Evolutionary conservation across 305 asterid species (phyloP).

Genomic region (Fraxinus angustifolia): DNA sequence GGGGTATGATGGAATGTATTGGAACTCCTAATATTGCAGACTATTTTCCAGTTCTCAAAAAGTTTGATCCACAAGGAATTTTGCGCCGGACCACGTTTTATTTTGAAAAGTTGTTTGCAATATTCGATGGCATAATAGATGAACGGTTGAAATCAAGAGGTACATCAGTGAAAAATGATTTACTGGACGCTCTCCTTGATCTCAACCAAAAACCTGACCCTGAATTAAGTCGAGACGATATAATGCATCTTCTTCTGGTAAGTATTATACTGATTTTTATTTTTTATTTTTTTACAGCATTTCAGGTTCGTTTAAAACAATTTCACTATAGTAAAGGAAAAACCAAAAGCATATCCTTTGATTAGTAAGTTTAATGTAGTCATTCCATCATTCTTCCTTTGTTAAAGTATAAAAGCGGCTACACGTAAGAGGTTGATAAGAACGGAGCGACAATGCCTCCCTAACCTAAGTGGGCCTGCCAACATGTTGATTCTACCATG

Average conservation of each 20-base stretch:
- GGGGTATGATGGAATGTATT: constrained; percentile 12
- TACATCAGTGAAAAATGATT: constrained; percentile 8
- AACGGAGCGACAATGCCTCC: too few species aligned
- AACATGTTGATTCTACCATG: too few species aligned
- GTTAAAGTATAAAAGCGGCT: too few species aligned
- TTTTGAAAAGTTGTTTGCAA: constrained; percentile 14
- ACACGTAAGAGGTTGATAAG: too few species aligned
- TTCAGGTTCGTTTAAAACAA: not conserved
- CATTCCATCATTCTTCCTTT: too few species aligned
- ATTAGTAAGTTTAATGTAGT: too few species aligned
- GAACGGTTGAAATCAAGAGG: constrained; percentile 6
- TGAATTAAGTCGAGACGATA: constrained; percentile 13
- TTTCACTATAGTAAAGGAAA: too few species aligned
- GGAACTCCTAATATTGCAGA: constrained; percentile 31
- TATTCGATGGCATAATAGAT: constrained; percentile 25
- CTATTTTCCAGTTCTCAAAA: constrained; percentile 27
- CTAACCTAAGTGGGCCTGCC: too few species aligned
- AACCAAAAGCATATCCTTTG: too few species aligned
- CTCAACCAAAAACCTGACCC: constrained; percentile 1
- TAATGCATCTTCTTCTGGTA: constrained; percentile 26
- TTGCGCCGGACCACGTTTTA: not conserved
- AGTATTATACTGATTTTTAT: not conserved
- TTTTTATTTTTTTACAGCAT: not conserved
- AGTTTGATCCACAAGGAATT: constrained; percentile 29
- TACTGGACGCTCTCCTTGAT: constrained; percentile 19